Conservation (phyloP, 805 yeast genomes). For the Yarrowia sp. region DNA sequence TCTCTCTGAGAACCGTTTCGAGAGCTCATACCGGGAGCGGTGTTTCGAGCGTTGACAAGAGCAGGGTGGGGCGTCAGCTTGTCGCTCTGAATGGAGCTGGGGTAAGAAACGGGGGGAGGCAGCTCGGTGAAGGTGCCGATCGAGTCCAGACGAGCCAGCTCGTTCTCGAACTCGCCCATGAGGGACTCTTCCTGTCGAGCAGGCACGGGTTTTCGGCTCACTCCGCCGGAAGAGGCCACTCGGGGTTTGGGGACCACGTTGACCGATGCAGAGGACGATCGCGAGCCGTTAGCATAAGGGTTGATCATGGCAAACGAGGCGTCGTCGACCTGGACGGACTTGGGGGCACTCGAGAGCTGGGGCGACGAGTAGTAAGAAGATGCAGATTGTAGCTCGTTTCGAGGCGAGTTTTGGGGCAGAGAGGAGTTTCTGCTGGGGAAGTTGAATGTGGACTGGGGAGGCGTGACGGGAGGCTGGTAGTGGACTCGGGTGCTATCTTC, state of each 20-base stretch:
- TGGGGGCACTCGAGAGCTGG: not conserved
- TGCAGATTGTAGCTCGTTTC: constrained; percentile 19
- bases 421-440: constrained; percentile 18
- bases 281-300: constrained; percentile 26
- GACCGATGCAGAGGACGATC: constrained; percentile 12
- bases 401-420: constrained; percentile 10
- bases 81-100: constrained; percentile 38
- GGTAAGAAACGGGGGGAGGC: constrained; percentile 53
- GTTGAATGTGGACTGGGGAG: constrained; percentile 8
- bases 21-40: constrained; percentile 14
- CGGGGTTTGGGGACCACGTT: constrained; percentile 12
- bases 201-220: constrained; percentile 15
- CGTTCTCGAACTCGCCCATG: constrained; percentile 14
- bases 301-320: constrained; percentile 20
- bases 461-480: constrained; percentile 8
- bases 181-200: not conserved
- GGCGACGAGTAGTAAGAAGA: constrained; percentile 10
- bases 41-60: constrained; percentile 29
- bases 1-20: constrained; percentile 25
- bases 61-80: constrained; percentile 32
- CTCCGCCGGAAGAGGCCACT: constrained; percentile 23
- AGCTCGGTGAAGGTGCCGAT: constrained; percentile 43
- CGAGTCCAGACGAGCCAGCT: constrained; percentile 36
- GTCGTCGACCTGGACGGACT: constrained; percentile 25
- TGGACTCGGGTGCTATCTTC: constrained; percentile 24